These are phyloP conservation scores for Medicago truncatula DNA, from an alignment of 306 rosid species.

Conservation along the genomic window DNA sequence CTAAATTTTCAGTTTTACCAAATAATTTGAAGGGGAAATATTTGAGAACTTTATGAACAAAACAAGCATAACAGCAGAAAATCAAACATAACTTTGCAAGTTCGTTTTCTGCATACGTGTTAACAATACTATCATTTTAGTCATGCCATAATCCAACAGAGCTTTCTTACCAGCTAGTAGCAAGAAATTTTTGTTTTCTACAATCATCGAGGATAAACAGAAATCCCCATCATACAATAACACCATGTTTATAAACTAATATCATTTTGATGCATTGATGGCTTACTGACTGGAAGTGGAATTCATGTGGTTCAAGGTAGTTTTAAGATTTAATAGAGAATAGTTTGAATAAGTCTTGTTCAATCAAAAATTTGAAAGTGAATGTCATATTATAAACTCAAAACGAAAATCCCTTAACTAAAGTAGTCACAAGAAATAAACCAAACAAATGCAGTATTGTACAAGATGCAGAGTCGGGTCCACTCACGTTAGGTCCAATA, in stretches of 20 bases:
- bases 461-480: constrained; percentile 17
- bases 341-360: not conserved
- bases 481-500: constrained; percentile 92
- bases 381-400: constrained; percentile 12
- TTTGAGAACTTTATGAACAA: constrained; percentile 7
- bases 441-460: constrained; percentile 5
- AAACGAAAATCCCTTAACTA: constrained; percentile 13
- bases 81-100: constrained; percentile 26
- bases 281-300: no score
- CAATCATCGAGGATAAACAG: not conserved
- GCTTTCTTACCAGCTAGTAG: constrained; percentile 8
- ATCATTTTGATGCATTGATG: no score
- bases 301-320: not conserved
- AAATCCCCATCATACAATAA: constrained; percentile 3
- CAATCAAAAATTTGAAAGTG: constrained; percentile 3
- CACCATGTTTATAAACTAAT: not conserved
- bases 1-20: constrained; percentile 38
- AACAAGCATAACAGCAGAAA: not conserved
- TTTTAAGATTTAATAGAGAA: constrained; percentile 5
- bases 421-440: constrained; percentile 8
- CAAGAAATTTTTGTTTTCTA: not conserved
- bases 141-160: not conserved
- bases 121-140: constrained; percentile 6
- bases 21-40: constrained; percentile 31
- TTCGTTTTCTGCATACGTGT: constrained; percentile 11